These are phyloP conservation scores for Meira miltonrushii DNA, from an alignment of 1,284 basidiomycete species.

Conservation along the genomic window DNA sequence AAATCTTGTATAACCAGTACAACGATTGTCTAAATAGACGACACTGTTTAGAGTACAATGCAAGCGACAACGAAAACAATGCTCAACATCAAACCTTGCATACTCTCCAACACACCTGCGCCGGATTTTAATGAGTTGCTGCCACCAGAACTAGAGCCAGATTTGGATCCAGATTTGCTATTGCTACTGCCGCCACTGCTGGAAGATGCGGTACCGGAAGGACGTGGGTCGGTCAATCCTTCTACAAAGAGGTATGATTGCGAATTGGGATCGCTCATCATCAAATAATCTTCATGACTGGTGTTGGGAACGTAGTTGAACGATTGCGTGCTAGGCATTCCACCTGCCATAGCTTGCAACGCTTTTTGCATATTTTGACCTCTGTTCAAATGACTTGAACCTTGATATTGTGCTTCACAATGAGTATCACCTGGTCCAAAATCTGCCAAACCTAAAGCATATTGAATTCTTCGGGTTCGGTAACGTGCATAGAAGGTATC, in stretches of 20 bases:
- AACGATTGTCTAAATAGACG: too few relatives aligned
- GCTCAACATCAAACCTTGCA: too few relatives aligned
- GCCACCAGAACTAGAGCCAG: neutral
- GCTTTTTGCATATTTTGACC: conserved; percentile 33
- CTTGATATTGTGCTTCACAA: conserved; percentile 41
- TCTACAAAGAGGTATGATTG: conserved; percentile 27
- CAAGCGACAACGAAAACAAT: too few relatives aligned
- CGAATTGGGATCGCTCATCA: conserved; percentile 28
- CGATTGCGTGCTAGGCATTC: conserved; percentile 24
- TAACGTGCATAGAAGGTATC: conserved; percentile 21
- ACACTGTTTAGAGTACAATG: too few relatives aligned
- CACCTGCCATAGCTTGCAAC: conserved; percentile 22
- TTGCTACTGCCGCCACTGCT: conserved; percentile 5
- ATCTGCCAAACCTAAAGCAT: conserved; percentile 32
- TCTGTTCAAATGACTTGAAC: conserved; percentile 31
- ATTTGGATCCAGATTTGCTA: neutral
- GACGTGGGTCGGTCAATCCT: neutral
- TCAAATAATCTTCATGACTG: conserved; percentile 37
- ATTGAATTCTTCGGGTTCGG: conserved; percentile 29
- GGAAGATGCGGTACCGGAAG: neutral
- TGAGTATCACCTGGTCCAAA: conserved; percentile 37
- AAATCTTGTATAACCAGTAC: too few relatives aligned
- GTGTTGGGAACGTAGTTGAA: conserved; percentile 33
- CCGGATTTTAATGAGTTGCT: too few relatives aligned
- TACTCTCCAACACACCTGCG: too few relatives aligned